Conservation (phyloP, 78 protist species). For the Diacronema lutheri region DNA sequence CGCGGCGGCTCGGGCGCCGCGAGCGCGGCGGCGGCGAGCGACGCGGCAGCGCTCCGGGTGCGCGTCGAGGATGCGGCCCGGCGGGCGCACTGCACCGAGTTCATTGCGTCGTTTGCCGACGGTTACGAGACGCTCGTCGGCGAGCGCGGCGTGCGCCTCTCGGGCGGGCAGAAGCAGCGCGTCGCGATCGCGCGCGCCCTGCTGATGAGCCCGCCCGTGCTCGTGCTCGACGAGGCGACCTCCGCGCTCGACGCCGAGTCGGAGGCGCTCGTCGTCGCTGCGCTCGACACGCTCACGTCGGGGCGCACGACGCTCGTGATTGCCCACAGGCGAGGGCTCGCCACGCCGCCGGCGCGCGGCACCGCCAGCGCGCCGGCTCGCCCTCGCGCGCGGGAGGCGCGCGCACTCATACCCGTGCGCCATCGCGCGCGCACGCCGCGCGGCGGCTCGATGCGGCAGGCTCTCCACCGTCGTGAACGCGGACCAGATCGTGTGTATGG, state of each 20-base stretch:
- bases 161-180: conserved; percentile 47
- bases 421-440: too few species aligned
- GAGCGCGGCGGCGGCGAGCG: too few species aligned
- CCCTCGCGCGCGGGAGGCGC: too few species aligned
- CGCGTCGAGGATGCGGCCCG: not conserved
- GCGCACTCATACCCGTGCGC: too few species aligned
- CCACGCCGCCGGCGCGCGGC: too few species aligned
- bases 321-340: too few species aligned
- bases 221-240: conserved; percentile 93
- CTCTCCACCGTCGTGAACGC: conserved; percentile 62
- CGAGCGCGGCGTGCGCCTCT: conserved; percentile 29
- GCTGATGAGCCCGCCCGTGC: conserved; percentile 77
- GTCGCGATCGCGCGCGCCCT: conserved; percentile 51
- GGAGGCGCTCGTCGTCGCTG: conserved; percentile 71
- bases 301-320: conserved; percentile 70
- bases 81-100: not conserved
- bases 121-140: not conserved
- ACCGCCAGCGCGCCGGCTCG: too few species aligned
- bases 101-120: not conserved
- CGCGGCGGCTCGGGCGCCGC: too few species aligned
- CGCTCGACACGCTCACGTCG: conserved; percentile 38
- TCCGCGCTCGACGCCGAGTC: conserved; percentile 82
- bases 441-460: too few species aligned
- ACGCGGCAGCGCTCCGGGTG: too few species aligned
- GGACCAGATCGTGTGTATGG: conserved; percentile 64